phyloP scores from a whole-genome alignment of 345 rosid genomes.

The Rhodamnia argentea region DNA sequence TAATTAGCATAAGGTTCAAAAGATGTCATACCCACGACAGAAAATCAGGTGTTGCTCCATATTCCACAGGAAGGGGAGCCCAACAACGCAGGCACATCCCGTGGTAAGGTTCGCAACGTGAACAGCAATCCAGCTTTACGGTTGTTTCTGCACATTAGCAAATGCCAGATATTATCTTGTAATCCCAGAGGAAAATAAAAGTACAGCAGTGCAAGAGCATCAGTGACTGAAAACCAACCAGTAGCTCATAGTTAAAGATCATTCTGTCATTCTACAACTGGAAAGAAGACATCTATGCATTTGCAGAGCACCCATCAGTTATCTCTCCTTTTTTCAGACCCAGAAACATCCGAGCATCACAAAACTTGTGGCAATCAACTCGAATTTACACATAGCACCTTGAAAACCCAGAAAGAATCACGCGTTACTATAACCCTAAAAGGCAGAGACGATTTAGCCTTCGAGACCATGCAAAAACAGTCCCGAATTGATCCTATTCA shows the following conservation, averaged over 20 bases:
- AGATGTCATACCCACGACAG: conserved; percentile 34
- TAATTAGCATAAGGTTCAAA: neutral
- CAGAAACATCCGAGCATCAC: neutral
- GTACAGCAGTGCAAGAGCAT: too few species aligned
- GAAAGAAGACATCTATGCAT: neutral
- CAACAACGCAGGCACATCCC: too few species aligned
- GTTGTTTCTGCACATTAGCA: conserved; percentile 33
- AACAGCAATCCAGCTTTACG: conserved; percentile 6
- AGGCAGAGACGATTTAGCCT: neutral
- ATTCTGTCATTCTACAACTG: too few species aligned
- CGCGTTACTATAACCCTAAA: neutral
- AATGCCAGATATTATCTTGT: neutral
- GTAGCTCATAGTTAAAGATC: too few species aligned
- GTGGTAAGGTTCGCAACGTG: conserved; percentile 39
- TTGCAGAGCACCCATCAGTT: neutral
- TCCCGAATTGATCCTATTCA: too few species aligned
- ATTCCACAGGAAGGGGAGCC: too few species aligned
- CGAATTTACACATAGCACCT: too few species aligned
- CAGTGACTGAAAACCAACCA: too few species aligned
- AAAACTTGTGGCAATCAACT: neutral
- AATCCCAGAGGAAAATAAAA: neutral
- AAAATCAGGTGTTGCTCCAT: too few species aligned
- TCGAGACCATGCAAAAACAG: neutral
- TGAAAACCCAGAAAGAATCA: neutral
- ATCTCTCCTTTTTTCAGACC: neutral